Evolutionary conservation across 306 rosid species (phyloP).

Genomic region (Malus asiatica): DNA sequence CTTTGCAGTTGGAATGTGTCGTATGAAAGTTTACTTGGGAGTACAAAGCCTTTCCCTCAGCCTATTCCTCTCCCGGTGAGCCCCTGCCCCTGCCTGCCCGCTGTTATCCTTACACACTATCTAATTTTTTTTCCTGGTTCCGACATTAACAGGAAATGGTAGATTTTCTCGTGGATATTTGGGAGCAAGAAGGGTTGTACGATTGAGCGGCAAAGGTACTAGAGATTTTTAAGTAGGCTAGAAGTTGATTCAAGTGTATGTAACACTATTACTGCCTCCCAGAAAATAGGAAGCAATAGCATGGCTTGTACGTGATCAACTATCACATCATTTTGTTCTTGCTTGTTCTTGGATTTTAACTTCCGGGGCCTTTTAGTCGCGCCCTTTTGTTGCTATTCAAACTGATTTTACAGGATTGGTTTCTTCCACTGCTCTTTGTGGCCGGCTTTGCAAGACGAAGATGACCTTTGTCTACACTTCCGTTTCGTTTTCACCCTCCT

Average conservation of each 20-base stretch:
- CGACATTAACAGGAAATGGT: slow-evolving; percentile 73
- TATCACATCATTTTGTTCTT: slow-evolving; percentile 8
- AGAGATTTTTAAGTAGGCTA: slow-evolving; percentile 17
- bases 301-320: slow-evolving; percentile 35
- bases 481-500: background rate
- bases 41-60: slow-evolving; percentile 81
- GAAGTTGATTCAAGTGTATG: slow-evolving; percentile 30
- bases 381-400: slow-evolving; percentile 13
- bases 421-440: background rate
- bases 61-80: slow-evolving; percentile 77
- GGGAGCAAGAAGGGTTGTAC: slow-evolving; percentile 94
- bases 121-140: background rate
- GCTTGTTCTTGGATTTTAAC: background rate
- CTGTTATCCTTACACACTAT: background rate
- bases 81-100: background rate
- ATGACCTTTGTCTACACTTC: background rate
- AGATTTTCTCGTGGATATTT: slow-evolving; percentile 87
- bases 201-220: slow-evolving; percentile 39
- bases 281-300: slow-evolving; percentile 27
- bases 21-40: slow-evolving; percentile 73
- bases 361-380: slow-evolving; percentile 7
- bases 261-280: slow-evolving; percentile 22
- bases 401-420: background rate
- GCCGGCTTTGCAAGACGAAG: slow-evolving; percentile 4
- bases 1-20: slow-evolving; percentile 93